Conservation (phyloP, 805 yeast species). For the Saccharomycopsis sp. region DNA sequence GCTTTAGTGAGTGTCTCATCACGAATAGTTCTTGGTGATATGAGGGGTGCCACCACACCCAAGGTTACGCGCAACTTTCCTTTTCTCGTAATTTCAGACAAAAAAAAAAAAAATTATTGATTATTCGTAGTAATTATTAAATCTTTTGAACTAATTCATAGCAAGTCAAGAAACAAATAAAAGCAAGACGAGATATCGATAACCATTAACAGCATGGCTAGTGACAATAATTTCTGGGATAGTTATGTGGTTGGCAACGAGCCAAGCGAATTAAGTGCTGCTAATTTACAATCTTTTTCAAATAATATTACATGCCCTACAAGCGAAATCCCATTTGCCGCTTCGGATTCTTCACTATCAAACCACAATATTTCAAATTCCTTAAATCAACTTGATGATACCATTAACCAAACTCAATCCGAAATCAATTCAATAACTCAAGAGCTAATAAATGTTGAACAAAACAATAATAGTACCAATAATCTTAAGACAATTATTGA, state of each 20-base stretch:
- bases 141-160: too few relatives aligned
- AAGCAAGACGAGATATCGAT: too few relatives aligned
- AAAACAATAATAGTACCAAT: constrained; percentile 5
- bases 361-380: constrained; percentile 1
- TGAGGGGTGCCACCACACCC: too few relatives aligned
- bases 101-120: too few relatives aligned
- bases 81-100: too few relatives aligned
- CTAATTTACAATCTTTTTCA: constrained; percentile 14
- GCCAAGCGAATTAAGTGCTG: constrained; percentile 14
- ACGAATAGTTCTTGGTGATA: too few relatives aligned
- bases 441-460: constrained; percentile 5
- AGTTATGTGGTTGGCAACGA: constrained; percentile 1
- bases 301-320: not conserved
- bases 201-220: not conserved
- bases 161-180: too few relatives aligned
- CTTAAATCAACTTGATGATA: constrained; percentile 7
- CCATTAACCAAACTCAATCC: constrained; percentile 13
- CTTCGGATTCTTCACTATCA: constrained; percentile 4
- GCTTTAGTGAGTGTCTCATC: too few relatives aligned
- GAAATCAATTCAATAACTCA: constrained; percentile 15
- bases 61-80: too few relatives aligned
- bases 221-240: constrained; percentile 14
- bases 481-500: not conserved
- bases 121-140: too few relatives aligned
- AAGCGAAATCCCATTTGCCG: not conserved